A percentile compares a stretch with the other conserved stretches of the same genome.
These are phyloP conservation scores for Elaeagnus macrophylla DNA, from an alignment of 306 rosid genomes.

Conservation along the genomic window DNA sequence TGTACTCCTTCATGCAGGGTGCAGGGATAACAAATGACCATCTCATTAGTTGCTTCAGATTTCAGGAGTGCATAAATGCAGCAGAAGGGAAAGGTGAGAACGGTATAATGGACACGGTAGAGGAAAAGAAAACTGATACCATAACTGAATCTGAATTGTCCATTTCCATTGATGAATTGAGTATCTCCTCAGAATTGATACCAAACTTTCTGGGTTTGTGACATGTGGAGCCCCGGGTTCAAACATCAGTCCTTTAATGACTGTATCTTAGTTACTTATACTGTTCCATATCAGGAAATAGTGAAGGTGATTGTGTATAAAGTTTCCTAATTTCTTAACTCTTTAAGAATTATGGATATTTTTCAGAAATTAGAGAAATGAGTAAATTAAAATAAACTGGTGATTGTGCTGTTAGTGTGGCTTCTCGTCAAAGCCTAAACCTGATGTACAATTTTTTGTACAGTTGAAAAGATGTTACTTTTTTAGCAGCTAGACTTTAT, in stretches of 20 bases:
- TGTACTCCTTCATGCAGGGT: conserved; percentile 77
- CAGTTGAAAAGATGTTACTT: conserved; percentile 26
- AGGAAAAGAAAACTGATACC: conserved; percentile 24
- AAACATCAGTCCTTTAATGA: conserved; percentile 21
- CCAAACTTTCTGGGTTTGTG: conserved; percentile 13
- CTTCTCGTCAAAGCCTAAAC: conserved; percentile 26
- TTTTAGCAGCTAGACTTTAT: conserved; percentile 11
- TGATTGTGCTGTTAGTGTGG: conserved; percentile 33
- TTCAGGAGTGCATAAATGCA: conserved; percentile 51
- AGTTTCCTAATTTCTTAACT: conserved; percentile 25
- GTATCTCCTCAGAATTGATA: conserved; percentile 53
- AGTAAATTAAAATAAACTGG: conserved; percentile 22
- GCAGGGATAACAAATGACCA: conserved; percentile 73
- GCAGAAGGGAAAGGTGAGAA: conserved; percentile 50
- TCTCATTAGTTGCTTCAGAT: conserved; percentile 64
- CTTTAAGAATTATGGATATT: conserved; percentile 26
- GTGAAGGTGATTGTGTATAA: conserved; percentile 40
- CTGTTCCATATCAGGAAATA: conserved; percentile 15
- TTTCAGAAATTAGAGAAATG: conserved; percentile 12
- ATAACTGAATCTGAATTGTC: conserved; percentile 43
- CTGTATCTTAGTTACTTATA: conserved; percentile 18
- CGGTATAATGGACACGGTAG: conserved; percentile 23
- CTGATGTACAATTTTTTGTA: conserved; percentile 47
- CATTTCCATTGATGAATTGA: conserved; percentile 46
- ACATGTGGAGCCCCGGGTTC: conserved; percentile 21